Conservation (phyloP, 2,329 filamentous ascomycete genomes). For the Colletotrichum graminicola region DNA sequence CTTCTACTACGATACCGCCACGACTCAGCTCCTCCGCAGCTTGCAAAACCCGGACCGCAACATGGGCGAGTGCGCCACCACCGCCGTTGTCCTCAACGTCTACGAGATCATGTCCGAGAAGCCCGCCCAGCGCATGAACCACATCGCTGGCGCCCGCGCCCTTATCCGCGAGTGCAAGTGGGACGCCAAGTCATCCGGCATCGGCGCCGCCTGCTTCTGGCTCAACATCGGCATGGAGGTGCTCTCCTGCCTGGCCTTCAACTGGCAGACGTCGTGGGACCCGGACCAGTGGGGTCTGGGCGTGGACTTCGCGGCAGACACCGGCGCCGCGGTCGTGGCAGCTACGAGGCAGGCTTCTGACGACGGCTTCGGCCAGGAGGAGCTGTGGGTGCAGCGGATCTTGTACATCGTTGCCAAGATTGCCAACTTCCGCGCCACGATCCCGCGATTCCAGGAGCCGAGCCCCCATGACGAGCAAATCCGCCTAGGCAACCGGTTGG, state of each 20-base stretch:
- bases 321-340: slow-evolving; percentile 47
- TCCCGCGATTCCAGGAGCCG: slow-evolving; percentile 70
- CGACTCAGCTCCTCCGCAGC: slow-evolving; percentile 79
- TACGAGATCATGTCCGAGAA: slow-evolving; percentile 93
- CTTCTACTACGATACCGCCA: slow-evolving; percentile 88
- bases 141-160: slow-evolving; percentile 86
- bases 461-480: slow-evolving; percentile 73
- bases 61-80: slow-evolving; percentile 85
- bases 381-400: slow-evolving; percentile 89
- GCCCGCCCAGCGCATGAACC: slow-evolving; percentile 85
- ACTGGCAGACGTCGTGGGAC: slow-evolving; percentile 89
- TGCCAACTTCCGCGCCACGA: slow-evolving; percentile 83
- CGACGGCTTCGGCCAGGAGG: slow-evolving; percentile 70
- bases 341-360: slow-evolving; percentile 50
- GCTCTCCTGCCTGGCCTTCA: slow-evolving; percentile 87
- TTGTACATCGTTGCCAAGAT: slow-evolving; percentile 90
- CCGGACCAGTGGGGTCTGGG: slow-evolving; percentile 92
- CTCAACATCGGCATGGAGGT: slow-evolving; percentile 91
- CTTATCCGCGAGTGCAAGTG: slow-evolving; percentile 91
- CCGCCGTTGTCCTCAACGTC: slow-evolving; percentile 88
- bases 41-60: slow-evolving; percentile 89
- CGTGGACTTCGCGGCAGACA: slow-evolving; percentile 69
- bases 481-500: slow-evolving; percentile 72
- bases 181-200: slow-evolving; percentile 82
- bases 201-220: slow-evolving; percentile 94